phyloP scores from a whole-genome alignment of 306 rosid species.

The Medicago lupulina region DNA sequence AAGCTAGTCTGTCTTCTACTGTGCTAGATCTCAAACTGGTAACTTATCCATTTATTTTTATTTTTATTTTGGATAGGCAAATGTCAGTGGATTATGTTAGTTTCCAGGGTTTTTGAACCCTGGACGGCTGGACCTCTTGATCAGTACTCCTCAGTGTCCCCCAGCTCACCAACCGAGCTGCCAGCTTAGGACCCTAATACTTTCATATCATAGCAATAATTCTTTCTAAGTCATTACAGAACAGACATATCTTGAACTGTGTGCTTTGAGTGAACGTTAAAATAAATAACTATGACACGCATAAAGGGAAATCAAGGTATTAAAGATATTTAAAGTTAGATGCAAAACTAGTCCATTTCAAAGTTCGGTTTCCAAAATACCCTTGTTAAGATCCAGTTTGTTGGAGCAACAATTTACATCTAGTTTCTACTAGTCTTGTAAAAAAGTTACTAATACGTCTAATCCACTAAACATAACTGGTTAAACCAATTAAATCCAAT shows the following conservation, averaged over 20 bases:
- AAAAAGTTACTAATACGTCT: no score
- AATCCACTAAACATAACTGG: no score
- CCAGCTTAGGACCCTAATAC: not conserved
- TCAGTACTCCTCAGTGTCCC: no score
- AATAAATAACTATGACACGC: no score
- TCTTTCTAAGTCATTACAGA: not conserved
- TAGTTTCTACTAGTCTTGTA: no score
- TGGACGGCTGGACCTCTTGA: no score
- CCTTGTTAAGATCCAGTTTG: no score
- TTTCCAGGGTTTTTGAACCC: no score
- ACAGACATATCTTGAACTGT: not conserved
- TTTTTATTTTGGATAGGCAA: not conserved
- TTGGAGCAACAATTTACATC: no score
- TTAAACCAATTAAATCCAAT: no score
- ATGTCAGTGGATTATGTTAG: no score
- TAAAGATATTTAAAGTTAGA: constrained; percentile 9
- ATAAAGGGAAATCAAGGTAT: not conserved
- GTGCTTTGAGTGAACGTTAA: not conserved
- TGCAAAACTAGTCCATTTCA: constrained; percentile 20
- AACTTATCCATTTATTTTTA: not conserved
- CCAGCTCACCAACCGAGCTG: no score
- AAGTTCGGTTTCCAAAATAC: constrained; percentile 25
- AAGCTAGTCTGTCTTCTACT: not conserved
- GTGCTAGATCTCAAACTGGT: not conserved
- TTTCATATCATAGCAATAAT: not conserved